Base-by-base conservation (phyloP, 2,329 filamentous ascomycete species). In the Alternaria arbusti region DNA sequence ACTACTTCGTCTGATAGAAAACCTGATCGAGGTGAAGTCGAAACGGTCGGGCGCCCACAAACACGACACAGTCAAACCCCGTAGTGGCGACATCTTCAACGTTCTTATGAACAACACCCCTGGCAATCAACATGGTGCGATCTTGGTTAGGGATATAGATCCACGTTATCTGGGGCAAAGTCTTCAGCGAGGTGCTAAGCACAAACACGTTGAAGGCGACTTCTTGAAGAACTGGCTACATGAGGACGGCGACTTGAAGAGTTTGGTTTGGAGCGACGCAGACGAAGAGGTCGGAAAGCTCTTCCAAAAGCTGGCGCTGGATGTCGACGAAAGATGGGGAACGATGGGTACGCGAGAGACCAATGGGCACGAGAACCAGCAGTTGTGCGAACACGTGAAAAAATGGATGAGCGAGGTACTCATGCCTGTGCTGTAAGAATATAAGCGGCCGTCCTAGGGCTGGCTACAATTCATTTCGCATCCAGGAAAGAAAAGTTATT, bases 1-100 rank as follows among this genome's bases (percentile, higher is more conserved):
- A 7, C 83, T 97, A 5, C 83, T 98, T 6, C 86, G 86, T 61
- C 88, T 95, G 66, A 75, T 97, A 2, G 90, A 96, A 73, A 90
- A 91, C 62, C 76, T 96, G 30, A 70, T 79, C 25, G 69, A 74
- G 32, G 67, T 62, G 10, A 74, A 74, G 50, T 54, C 58, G 8
- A 63, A 51, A 4, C 65, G 69, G 8, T 64, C 71, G 5, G 65
- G 63, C 7, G 54, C 54, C 9, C 62, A 64, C 3, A 68, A 67
- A 13, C 65, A 66, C 54, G 65, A 49, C 9, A 61, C 65, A 0
- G 26, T 72, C 17, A 63, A 65, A 28, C 58, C 64, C 20, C 65
- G 63, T 12, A 68, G 65, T 6, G 65, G 68, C 10, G 67, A 71
- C 6, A 69, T 76, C 8, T 70, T 69, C 46, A 59, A 70, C 15